Base-by-base conservation (phyloP, 2,329 filamentous ascomycete species). In the Talaromyces sp. region DNA sequence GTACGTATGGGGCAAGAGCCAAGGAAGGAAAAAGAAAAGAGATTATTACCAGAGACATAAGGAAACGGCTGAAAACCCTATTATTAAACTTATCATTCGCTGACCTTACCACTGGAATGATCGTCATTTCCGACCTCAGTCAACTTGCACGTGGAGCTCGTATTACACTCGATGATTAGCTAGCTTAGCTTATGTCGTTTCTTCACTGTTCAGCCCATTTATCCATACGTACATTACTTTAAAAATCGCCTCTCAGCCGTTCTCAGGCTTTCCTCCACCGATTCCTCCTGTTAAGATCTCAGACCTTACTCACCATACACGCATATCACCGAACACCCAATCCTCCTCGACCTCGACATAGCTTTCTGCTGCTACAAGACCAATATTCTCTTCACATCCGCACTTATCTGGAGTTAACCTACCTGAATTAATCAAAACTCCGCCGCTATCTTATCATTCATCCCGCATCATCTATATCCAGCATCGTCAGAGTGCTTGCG, bases 171-270 rank as follows among this genome's bases (percentile, higher is more conserved):
- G n/a, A 25, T 35, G 10, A n/a, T 35, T 48, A 28, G n/a, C 33
- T n/a, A 28, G 25, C 25, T 52, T 52, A 52, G 48, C 48, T 52
- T 39, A 22, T 10, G 25, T 39, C 5, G 33, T 52, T 52, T 52
- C 48, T 52, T 52, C n/a, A n/a, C n/a, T n/a, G n/a, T n/a, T n/a
- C 48, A 52, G 48, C 48, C 46, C 48, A 52, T 52, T 19, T 10
- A 39, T 39, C 36, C 36, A 39, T 39, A 17, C 33, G n/a, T 52
- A 51, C 36, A 51, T 37, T 52, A 28, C 48, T 39, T 11, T 33
- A 48, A 35, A 13, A 33, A 21, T 33, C 8, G n/a, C 19, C 35
- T 35, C 48, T 51, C 48, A 51, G 17, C 48, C 48, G 25, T 41
- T 52, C 48, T 19, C 19, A 37, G 19, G 22, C 15, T 39, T 39